Base-by-base conservation (phyloP, 1,139 yeast species). In the Blastobotrys serpentis region DNA sequence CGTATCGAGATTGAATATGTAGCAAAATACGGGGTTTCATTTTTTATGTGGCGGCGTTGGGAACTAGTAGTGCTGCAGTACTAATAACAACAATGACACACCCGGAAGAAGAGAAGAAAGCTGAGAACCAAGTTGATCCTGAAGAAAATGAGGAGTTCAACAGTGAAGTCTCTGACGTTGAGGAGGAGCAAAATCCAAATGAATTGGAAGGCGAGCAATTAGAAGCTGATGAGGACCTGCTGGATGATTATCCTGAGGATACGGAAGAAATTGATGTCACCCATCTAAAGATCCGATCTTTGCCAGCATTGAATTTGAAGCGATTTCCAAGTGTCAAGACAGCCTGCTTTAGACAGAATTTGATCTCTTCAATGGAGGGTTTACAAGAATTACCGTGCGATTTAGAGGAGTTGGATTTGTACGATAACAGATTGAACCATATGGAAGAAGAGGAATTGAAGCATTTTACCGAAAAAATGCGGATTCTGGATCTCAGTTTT, bases 391-490 rank as follows among this genome's bases (percentile, higher is more conserved):
- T 90, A 17, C 76, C 78, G 22, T 79, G 75, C 1, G 73, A 73
- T 0, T 60, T 92, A 58, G 86, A 80, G 56, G 95, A 89, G 56
- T 71, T 94, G 55, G 98, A 92, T 65, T 74, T 90, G 32, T 94
- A 94, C 64, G 98, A 94, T 67, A 94, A 94, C 68, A 73, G 96
- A 57, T 85, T 94, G 57, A 81, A 84, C 54, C 97, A 90, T 63
- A 87, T 92, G 47, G 84, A 92, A 13, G 75, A 78, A 51, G 82
- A 78, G 57, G 32, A 14, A 29, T 66, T 88, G 37, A 79, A 77
- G 50, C 81, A 81, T 50, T 77, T 88, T 57, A 68, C 67, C 10
- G 30, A 46, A 18, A 76, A 79, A 21, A 69, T 92, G 61, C 75
- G 68, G 50, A 76, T 67, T 47, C 73, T 94, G 56, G 99, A 94